Base-by-base conservation (phyloP, 805 yeast species). In the Wickerhamiella alocasiicola region DNA sequence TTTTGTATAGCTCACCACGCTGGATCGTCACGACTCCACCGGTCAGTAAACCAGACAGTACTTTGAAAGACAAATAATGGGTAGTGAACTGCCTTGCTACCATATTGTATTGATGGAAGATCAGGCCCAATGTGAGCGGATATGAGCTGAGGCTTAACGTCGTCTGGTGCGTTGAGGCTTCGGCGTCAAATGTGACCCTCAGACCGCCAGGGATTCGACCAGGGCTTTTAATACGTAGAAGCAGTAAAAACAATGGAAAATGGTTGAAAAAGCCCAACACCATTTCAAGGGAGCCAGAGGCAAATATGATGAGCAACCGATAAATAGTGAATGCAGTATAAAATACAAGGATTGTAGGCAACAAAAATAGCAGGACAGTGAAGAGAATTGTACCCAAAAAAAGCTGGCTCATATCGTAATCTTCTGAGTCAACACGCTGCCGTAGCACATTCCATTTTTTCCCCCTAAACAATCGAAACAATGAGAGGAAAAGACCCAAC, bases 291-390 rank as follows among this genome's bases (percentile, higher is more conserved):
- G 63, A 38, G 15, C 78, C 75, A 27, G 71, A 62, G 1, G 67
- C 39, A 2, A 64, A 42, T 31, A 82, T 60, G 3, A 74, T 65
- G 0, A 66, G 46, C 26, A 84, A 52, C 41, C 85, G 65, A 4
- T 77, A 63, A 0, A 68, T 45, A 5, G 82, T 79, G 58, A 85
- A 88, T 17, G 78, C 71, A 13, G 76, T 49, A 54, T 91, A 91
- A 55, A 87, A 91, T 11, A 91, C 91, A 49, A 78, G 56, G 2
- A 84, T 79, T 0, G 99, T 91, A 1, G 98, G 98, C 37, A 85
- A 58, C 25, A 93, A 63, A 49, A 85, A 81, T 0, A 80, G 61
- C 39, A 82, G 62, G 12, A 87, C 74, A 36, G 88, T 83, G 60
- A 91, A 91, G 13, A 88, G 59, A 43, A 91, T 67, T 2, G 95